These are phyloP conservation scores for Aspergillus sp. DNA, from an alignment of 2,329 filamentous ascomycete genomes.

Conservation along the genomic window DNA sequence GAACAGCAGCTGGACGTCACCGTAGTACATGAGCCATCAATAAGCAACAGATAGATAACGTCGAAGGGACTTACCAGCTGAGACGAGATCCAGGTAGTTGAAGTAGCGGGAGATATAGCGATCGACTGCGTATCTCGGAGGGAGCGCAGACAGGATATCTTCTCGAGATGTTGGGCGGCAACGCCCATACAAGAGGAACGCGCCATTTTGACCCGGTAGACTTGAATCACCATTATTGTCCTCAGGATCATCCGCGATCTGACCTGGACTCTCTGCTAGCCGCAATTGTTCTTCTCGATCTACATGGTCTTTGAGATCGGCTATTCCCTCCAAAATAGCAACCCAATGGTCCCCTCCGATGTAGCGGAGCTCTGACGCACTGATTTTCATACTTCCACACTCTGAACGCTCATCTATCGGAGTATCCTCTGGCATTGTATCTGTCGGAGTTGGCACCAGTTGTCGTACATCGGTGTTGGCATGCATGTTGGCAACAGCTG, in stretches of 20 bases:
- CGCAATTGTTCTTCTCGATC: conserved; percentile 18
- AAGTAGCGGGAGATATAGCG: conserved; percentile 27
- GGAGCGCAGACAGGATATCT: conserved; percentile 23
- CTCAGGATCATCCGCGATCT: conserved; percentile 4
- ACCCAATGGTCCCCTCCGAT: conserved; percentile 28
- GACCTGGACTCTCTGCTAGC: conserved; percentile 6
- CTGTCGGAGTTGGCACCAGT: not conserved
- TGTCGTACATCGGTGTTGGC: not conserved
- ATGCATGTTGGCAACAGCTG: not conserved
- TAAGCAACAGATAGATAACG: not conserved
- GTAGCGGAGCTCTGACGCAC: conserved; percentile 20
- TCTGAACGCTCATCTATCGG: conserved; percentile 11
- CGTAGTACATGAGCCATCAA: conserved; percentile 7
- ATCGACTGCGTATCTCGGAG: conserved; percentile 22
- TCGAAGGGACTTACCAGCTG: conserved; percentile 12
- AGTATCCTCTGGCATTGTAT: not conserved
- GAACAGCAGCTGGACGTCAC: conserved; percentile 16
- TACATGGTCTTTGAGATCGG: conserved; percentile 25
- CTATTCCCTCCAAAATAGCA: conserved; percentile 25
- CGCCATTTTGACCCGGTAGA: not conserved
- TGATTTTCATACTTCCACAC: conserved; percentile 21
- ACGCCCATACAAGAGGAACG: conserved; percentile 16
- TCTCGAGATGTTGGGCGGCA: conserved; percentile 9
- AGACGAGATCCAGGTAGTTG: conserved; percentile 23
- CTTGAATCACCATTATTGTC: not conserved